These are phyloP conservation scores for Geum urbanum DNA, from an alignment of 306 rosid genomes.

Conservation along the genomic window DNA sequence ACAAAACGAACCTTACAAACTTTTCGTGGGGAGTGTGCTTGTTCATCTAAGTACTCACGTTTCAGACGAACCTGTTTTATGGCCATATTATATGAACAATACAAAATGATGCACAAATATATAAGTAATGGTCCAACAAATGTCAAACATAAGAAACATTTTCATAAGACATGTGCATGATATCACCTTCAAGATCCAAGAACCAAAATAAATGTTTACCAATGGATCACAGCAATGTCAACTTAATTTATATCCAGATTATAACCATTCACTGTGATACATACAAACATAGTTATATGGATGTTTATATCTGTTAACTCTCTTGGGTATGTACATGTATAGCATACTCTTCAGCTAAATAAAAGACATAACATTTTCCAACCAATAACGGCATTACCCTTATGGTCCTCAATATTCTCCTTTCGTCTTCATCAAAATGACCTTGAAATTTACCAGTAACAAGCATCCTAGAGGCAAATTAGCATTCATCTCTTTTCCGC, in stretches of 20 bases:
- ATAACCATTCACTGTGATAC: neutral
- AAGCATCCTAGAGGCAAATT: neutral
- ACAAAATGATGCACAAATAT: slow-evolving; percentile 15
- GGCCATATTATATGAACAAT: slow-evolving; percentile 25
- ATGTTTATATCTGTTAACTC: neutral
- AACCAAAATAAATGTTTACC: neutral
- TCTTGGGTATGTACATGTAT: neutral
- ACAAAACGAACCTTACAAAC: slow-evolving; percentile 40
- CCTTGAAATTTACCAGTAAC: neutral
- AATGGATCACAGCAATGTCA: neutral
- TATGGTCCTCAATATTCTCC: neutral
- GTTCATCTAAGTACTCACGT: slow-evolving; percentile 77
- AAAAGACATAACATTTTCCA: neutral
- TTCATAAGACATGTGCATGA: neutral
- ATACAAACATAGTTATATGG: neutral
- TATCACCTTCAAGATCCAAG: neutral
- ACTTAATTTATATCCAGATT: neutral
- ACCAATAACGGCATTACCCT: neutral
- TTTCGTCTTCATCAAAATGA: neutral
- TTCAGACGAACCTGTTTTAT: slow-evolving; percentile 77
- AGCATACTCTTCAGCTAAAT: neutral
- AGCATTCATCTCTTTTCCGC: neutral
- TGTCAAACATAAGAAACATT: neutral
- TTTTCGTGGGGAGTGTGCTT: slow-evolving; percentile 44
- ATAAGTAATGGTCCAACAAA: slow-evolving; percentile 8